Evolutionary conservation across 495 filamentous ascomycete genomes (phyloP), one percentile per base, ranked within the genome.

Genomic region (Podospora pseudopauciseta): DNA sequence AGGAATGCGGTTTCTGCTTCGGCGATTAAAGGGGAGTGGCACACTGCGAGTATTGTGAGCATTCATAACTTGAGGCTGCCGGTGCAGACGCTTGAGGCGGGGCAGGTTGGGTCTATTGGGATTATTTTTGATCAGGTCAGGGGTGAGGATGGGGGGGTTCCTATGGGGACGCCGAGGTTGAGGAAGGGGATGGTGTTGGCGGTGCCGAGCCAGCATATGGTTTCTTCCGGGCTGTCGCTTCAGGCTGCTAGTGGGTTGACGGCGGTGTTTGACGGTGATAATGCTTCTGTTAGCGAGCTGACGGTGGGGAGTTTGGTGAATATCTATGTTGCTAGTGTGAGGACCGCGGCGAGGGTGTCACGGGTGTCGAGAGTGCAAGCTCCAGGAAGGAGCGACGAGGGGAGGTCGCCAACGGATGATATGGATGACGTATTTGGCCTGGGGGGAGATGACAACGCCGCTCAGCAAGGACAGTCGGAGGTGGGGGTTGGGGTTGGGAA

Each of bases 71-170:
- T 99, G 7, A 87, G 96, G 19, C 82, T 97, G 5, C 92, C 95
- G 0, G 92, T 96, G 3, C 90, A 88, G 60, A 89, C 83, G 0
- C 83, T 99, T 0, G 81, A 86, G 18, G 84, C 87, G 16, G 95
- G 92, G 63, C 93, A 97, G 81, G 94, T 95, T 2, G 95, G 96
- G 2, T 96, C 93, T 2, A 87, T 99, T 28, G 94, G 94, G 2
- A 80, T 97, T 64, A 85, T 91, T 20, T 87, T 90, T 69, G 79
- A 83, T 60, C 70, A 65, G 0, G 64, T 67, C 39, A 60, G 67
- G 26, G 66, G 69, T 19, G 75, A 70, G 5, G 66, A 74, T 16
- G 63, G 65, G 18, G 68, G 68, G 20, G 67, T 23, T 23, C 23
- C 23, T 23, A 23, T 67, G 4, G 9, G n/a, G n/a, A 44, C 54